Percentiles rank a stretch among this genome's conserved stretches.
Evolutionary conservation across 2,329 filamentous ascomycete genomes (phyloP).

Genomic region (Kalmusia sp.): DNA sequence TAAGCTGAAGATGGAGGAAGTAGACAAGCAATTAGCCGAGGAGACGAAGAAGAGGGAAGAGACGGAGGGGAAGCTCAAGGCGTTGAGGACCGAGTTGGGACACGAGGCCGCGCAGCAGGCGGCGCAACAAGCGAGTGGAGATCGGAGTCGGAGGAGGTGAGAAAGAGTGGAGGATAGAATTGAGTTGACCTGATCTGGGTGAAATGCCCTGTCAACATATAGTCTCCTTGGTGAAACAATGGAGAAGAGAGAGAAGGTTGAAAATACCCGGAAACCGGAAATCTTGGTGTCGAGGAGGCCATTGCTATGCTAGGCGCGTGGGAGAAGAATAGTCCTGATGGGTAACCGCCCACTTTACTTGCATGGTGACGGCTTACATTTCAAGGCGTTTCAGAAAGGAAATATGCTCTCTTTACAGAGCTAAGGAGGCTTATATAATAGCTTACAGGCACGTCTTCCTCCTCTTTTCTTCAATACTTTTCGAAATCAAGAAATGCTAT

Average conservation of each 20-base stretch:
- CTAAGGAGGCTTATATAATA: neutral
- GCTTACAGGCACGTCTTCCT: neutral
- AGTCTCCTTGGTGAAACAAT: neutral
- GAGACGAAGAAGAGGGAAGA: conserved; percentile 40
- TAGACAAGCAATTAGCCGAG: conserved; percentile 41
- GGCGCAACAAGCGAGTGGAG: conserved; percentile 46
- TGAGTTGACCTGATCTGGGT: neutral
- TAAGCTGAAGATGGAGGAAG: conserved; percentile 39
- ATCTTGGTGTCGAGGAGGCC: neutral
- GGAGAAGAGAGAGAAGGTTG: no score
- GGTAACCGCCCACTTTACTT: no score
- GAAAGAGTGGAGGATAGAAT: neutral
- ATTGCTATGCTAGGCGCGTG: no score
- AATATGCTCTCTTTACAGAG: neutral
- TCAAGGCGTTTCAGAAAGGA: neutral
- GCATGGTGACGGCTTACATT: neutral
- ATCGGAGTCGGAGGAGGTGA: conserved; percentile 44
- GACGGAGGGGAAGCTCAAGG: conserved; percentile 39
- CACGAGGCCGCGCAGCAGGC: conserved; percentile 47
- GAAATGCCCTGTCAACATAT: neutral
- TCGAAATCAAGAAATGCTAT: neutral
- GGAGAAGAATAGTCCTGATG: no score
- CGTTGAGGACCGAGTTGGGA: conserved; percentile 38
- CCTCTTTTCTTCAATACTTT: neutral
- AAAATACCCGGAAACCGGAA: neutral